Evolutionary conservation across 257 asterid species (phyloP).

Genomic region (Eucommia ulmoides): DNA sequence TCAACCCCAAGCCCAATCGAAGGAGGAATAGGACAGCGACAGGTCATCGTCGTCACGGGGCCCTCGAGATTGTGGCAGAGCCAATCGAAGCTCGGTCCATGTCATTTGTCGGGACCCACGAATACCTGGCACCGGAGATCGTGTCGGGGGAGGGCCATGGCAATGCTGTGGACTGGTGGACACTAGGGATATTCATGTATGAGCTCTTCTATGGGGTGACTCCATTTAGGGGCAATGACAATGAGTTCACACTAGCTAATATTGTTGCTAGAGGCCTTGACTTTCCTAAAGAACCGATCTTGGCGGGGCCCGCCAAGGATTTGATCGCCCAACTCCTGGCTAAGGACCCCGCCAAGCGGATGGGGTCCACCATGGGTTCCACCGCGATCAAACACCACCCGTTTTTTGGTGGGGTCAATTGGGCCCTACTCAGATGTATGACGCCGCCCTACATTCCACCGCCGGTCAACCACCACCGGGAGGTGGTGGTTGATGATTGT

Average conservation of each 20-base stretch:
- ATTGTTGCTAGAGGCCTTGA: slow-evolving; percentile 52
- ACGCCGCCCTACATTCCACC: slow-evolving; percentile 49
- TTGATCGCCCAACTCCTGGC: slow-evolving; percentile 40
- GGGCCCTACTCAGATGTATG: slow-evolving; percentile 68
- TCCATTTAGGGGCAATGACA: slow-evolving; percentile 46
- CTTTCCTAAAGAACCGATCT: slow-evolving; percentile 50
- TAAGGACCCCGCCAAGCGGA: slow-evolving; percentile 53
- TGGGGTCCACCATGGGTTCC: slow-evolving; percentile 70
- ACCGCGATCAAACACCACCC: slow-evolving; percentile 54
- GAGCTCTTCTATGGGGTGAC: slow-evolving; percentile 56
- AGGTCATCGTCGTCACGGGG: slow-evolving; percentile 4
- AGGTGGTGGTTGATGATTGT: slow-evolving; percentile 20
- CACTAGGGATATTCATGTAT: slow-evolving; percentile 42
- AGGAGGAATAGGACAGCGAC: no score
- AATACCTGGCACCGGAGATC: slow-evolving; percentile 65
- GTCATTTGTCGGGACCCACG: slow-evolving; percentile 75
- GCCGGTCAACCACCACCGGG: slow-evolving; percentile 15
- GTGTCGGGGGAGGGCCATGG: slow-evolving; percentile 76
- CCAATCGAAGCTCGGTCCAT: slow-evolving; percentile 57
- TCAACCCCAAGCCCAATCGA: slow-evolving; percentile 4
- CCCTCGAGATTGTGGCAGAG: slow-evolving; percentile 37
- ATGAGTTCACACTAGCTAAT: slow-evolving; percentile 49
- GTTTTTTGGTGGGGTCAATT: slow-evolving; percentile 62
- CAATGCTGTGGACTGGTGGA: slow-evolving; percentile 80
- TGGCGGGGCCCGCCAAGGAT: slow-evolving; percentile 33